Percentiles rank a stretch among this genome's conserved stretches.
These are phyloP conservation scores for Penicillium soppii DNA, from an alignment of 495 filamentous ascomycete species.

Conservation along the genomic window DNA sequence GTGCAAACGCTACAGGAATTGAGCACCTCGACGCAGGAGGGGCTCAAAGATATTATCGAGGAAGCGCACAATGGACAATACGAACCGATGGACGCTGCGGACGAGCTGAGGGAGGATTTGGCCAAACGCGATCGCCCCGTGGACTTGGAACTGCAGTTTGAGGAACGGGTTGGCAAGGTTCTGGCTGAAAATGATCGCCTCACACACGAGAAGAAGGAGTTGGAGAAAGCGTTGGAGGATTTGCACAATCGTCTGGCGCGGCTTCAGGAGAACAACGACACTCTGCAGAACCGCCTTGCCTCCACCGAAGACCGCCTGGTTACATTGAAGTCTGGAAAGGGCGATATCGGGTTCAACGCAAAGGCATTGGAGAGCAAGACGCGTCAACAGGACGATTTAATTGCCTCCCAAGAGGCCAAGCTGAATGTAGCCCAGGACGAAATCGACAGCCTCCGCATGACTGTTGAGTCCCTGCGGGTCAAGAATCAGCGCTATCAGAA, in stretches of 20 bases:
- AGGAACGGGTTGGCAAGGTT: slow-evolving; percentile 54
- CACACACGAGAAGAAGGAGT: slow-evolving; percentile 51
- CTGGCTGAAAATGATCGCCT: slow-evolving; percentile 49
- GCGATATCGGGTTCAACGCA: slow-evolving; percentile 42
- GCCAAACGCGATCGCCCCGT: slow-evolving; percentile 34
- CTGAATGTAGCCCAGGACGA: slow-evolving; percentile 47
- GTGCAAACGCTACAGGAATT: slow-evolving; percentile 52
- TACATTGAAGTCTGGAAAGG: slow-evolving; percentile 44
- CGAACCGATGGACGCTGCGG: slow-evolving; percentile 33
- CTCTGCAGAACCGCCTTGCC: slow-evolving; percentile 43
- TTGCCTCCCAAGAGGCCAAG: slow-evolving; percentile 57
- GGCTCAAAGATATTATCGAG: slow-evolving; percentile 50
- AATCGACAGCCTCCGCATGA: slow-evolving; percentile 41
- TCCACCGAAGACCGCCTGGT: slow-evolving; percentile 49
- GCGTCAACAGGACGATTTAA: slow-evolving; percentile 56
- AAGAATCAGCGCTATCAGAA: slow-evolving; percentile 53
- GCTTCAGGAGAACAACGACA: slow-evolving; percentile 59
- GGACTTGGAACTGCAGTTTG: slow-evolving; percentile 52
- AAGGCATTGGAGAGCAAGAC: slow-evolving; percentile 47
- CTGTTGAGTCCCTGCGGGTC: slow-evolving; percentile 38
- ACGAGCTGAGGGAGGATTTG: slow-evolving; percentile 37
- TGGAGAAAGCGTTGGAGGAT: slow-evolving; percentile 52
- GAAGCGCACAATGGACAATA: slow-evolving; percentile 45
- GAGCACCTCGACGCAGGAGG: slow-evolving; percentile 43
- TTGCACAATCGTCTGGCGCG: slow-evolving; percentile 56